Percentiles rank a stretch among this genome's conserved stretches.
phyloP scores from a whole-genome alignment of 441 rosid genomes.

The Populus hybrid region DNA sequence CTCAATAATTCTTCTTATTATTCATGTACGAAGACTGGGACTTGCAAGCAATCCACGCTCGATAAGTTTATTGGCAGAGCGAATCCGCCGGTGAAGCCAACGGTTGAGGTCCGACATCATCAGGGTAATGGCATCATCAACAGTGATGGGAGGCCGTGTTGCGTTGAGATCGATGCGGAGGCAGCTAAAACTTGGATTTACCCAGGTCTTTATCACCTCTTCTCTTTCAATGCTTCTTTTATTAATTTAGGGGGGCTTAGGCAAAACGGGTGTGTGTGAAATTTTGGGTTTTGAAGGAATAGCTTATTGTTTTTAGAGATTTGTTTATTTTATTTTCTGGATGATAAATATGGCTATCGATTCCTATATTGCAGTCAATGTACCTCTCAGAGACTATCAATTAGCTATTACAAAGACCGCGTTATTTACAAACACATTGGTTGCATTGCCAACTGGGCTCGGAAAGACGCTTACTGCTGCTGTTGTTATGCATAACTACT shows the following conservation, averaged over 20 bases:
- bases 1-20: too few relatives aligned
- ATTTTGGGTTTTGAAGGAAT: not conserved
- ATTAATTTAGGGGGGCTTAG: not conserved
- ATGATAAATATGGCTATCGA: not conserved
- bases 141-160: too few relatives aligned
- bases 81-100: too few relatives aligned
- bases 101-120: too few relatives aligned
- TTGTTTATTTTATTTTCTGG: not conserved
- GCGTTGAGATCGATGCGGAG: too few relatives aligned
- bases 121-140: too few relatives aligned
- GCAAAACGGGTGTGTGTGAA: not conserved
- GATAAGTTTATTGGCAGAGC: too few relatives aligned
- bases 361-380: constrained; percentile 46
- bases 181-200: constrained; percentile 62
- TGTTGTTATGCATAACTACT: constrained; percentile 90
- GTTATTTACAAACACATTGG: constrained; percentile 86
- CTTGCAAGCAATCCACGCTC: too few relatives aligned
- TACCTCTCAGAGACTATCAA: constrained; percentile 88
- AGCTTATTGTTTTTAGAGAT: not conserved
- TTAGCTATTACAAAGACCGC: constrained; percentile 79
- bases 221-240: not conserved
- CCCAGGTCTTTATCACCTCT: constrained; percentile 48
- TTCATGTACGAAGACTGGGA: too few relatives aligned
- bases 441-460: constrained; percentile 90
- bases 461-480: constrained; percentile 97